Conservation (phyloP, 2,329 filamentous ascomycete genomes). For the Ceratocystis papillata region DNA sequence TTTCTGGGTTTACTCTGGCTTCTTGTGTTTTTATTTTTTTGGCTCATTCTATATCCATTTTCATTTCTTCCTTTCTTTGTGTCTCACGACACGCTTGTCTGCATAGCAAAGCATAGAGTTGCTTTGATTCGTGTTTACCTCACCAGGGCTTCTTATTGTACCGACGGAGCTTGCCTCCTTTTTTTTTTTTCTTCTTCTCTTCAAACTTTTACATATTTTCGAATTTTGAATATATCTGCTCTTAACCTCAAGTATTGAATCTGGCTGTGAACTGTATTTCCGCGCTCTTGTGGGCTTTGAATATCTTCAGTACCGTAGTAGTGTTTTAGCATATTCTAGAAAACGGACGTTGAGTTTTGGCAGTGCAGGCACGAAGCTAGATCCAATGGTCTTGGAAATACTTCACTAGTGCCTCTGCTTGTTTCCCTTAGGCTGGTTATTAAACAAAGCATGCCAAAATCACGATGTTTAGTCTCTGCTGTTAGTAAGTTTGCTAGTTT, state of each 20-base stretch:
- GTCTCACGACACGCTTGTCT: not conserved
- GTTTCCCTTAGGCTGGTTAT: no score
- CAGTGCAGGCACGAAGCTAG: no score
- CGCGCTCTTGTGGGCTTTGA: no score
- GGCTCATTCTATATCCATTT: not conserved
- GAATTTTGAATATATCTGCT: constrained; percentile 3
- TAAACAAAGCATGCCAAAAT: no score
- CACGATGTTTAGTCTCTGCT: no score
- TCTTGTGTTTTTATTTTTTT: not conserved
- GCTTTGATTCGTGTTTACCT: not conserved
- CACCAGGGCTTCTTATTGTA: not conserved
- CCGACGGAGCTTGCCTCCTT: not conserved
- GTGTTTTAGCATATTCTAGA: no score
- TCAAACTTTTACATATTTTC: not conserved
- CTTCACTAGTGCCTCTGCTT: no score
- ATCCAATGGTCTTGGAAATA: no score
- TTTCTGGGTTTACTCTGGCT: not conserved
- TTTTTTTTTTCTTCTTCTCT: not conserved
- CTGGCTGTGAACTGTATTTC: no score
- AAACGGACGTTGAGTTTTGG: no score
- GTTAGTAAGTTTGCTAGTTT: no score
- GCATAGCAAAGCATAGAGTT: not conserved
- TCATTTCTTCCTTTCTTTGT: not conserved
- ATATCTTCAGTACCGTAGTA: no score
- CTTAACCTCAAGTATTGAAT: not conserved